Conservation (phyloP, 441 rosid genomes). For the Adansonia madagascariensis region DNA sequence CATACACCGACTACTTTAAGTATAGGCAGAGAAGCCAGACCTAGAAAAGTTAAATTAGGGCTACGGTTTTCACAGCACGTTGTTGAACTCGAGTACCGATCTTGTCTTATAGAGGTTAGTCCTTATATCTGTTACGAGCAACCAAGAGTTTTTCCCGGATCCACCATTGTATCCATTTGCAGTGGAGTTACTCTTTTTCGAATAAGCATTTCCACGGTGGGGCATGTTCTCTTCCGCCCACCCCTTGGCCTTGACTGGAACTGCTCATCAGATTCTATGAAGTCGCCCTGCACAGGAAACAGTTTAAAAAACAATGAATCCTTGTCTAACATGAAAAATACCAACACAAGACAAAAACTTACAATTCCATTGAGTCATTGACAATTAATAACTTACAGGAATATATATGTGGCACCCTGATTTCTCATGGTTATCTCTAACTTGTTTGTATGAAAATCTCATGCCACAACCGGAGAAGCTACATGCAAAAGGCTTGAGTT, state of each 20-base stretch:
- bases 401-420: slow-evolving; percentile 61
- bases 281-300: slow-evolving; percentile 65
- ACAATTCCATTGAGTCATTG: not conserved
- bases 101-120: not conserved
- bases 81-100: not conserved
- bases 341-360: not conserved
- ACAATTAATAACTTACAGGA: slow-evolving; percentile 50
- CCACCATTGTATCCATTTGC: slow-evolving; percentile 10
- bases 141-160: not conserved
- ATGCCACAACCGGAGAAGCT: slow-evolving; percentile 62
- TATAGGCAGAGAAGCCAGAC: not conserved
- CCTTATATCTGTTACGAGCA: not conserved
- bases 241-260: slow-evolving; percentile 78
- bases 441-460: slow-evolving; percentile 83
- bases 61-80: not conserved
- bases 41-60: not conserved
- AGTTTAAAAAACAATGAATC: not conserved
- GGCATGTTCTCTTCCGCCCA: slow-evolving; percentile 71
- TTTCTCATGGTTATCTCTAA: slow-evolving; percentile 79
- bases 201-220: slow-evolving; percentile 59
- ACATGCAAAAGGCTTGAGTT: slow-evolving; percentile 59
- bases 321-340: not conserved
- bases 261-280: slow-evolving; percentile 61
- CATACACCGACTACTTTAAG: not conserved
- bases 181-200: slow-evolving; percentile 66